Conservation (phyloP, 768 basidiomycete genomes). For the Xerocomellus chrysenteron region DNA sequence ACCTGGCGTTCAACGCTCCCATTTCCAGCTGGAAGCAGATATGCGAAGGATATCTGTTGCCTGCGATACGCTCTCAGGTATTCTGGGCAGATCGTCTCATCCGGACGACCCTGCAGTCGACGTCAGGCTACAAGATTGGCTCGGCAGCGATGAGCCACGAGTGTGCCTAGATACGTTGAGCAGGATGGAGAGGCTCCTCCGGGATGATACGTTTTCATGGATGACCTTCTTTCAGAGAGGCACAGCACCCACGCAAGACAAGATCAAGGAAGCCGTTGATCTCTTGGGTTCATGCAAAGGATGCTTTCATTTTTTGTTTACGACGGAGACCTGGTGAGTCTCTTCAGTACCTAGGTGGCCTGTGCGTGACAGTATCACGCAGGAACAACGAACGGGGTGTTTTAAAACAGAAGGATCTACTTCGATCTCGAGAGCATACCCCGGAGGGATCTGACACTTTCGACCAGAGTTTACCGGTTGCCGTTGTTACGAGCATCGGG, state of each 20-base stretch:
- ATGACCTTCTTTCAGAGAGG: background rate
- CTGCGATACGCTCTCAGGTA: background rate
- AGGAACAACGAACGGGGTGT: background rate
- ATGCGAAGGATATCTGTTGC: background rate
- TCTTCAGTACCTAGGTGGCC: background rate
- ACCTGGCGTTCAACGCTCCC: background rate
- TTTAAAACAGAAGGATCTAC: background rate
- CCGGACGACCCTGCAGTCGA: background rate
- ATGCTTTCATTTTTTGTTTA: background rate
- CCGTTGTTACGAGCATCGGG: background rate
- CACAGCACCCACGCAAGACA: background rate
- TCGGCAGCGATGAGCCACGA: background rate
- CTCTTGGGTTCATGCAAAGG: background rate
- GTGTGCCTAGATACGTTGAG: background rate
- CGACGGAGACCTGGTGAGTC: background rate
- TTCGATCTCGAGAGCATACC: background rate
- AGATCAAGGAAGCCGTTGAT: background rate
- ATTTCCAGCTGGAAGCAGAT: background rate
- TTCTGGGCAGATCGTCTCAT: background rate
- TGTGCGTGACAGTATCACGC: background rate
- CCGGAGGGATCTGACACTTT: background rate
- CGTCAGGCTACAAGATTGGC: background rate
- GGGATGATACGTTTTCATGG: background rate
- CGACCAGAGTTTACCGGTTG: background rate
- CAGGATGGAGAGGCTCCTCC: background rate